Evolutionary conservation across 176 grass and related monocot genomes (phyloP).

Genomic region (maize (Zea mays)): Zm-B73-REFERENCE-NAM-5.0 NC_050104.1:143667501-143668000

Average conservation of each 20-base stretch:
- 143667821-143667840: background rate
- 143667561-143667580: background rate
- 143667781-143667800: background rate
- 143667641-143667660: background rate
- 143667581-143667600: background rate
- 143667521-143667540: background rate
- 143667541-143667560: background rate
- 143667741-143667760: background rate
- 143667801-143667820: background rate
- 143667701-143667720: background rate
- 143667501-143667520: background rate
- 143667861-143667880: background rate
- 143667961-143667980: background rate
- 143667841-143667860: background rate
- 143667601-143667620: conserved; percentile 2
- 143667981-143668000: background rate
- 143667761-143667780: background rate
- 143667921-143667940: conserved; percentile 7
- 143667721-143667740: background rate
- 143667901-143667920: background rate
- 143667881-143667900: conserved; percentile 5
- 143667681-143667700: background rate
- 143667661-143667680: background rate
- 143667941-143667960: background rate
- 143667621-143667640: background rate